Evolutionary conservation across 345 rosid genomes (phyloP), one percentile per base, ranked within the genome.

Genomic region (Euclidium syriacum): DNA sequence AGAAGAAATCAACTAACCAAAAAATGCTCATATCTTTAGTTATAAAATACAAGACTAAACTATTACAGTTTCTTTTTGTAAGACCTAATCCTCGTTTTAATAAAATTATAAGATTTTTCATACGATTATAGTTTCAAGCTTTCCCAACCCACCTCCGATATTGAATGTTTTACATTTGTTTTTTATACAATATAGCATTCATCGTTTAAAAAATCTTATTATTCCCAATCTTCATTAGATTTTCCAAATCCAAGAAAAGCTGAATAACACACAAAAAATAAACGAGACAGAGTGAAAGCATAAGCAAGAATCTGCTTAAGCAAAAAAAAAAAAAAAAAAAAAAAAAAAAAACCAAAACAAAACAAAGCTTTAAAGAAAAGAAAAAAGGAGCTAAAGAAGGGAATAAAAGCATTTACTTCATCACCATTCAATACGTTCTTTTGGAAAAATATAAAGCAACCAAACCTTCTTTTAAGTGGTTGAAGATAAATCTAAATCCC

Each of bases 171-270:
- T 38, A 12, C 5, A 6, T 33, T n/a, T n/a, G 20, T 12, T 22
- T 20, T 24, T 29, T 41, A 11, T 34, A 35, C 39, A 44, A 63
- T 41, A 42, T 32, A 53, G n/a, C 52, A 25, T 64, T 18, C 34
- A 64, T 15, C 12, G 23, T n/a, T n/a, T 15, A 47, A 34, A 41
- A 26, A 61, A 27, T 30, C 24, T 50, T 24, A 23, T 29, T 29
- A 1, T 29, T 1, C 7, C 33, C 33, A 29, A 29, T 29, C 5
- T 5, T 29, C 33, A 41, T 41, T 68, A 68, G 73, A 68, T 68
- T 59, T 52, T 15, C 61, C 67, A 68, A 60, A 68, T 68, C 73
- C 67, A 60, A 68, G 62, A 52, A 52, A 58, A 49, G 33, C 48
- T 55, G 47, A 12, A 35, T 15, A 24, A 33, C 12, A 29, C n/a